Base-by-base conservation (phyloP, 208 protist genomes). In the Vickermania spadyakhi region DNA sequence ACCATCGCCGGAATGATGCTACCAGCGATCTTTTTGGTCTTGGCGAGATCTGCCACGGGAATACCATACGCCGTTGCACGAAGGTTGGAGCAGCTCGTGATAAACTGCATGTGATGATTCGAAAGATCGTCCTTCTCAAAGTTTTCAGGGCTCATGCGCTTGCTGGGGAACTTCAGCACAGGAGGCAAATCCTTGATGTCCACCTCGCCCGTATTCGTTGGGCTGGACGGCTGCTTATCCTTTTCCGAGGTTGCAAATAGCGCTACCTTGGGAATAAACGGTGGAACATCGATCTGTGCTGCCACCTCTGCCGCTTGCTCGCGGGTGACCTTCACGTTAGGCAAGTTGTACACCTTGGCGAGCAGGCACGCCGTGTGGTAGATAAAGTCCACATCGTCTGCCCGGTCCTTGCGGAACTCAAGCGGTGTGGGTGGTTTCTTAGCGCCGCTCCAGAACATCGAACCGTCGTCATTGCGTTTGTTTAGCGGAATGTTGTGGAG, bases 1-100 rank as follows among this genome's bases (percentile, higher is more conserved):
- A 99, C 97, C 81, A 99, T 99, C 5, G 99, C 99, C 22, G 99
- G 99, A 65, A 99, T 99, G 77, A 99, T 99, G 66, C 97, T 98
- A 26, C 97, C 97, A 2, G 97, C 94, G 64, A 98, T 94, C 25
- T 75, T 77, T 63, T 94, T 97, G 29, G 87, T 97, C 14, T 75
- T 61, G 41, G 77, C 55, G 1, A 84, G 62, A 62, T 95, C 86
- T 0, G 84, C 88, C 13, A 77, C 64, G 0, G 90, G 85, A 64
- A 99, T 99, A 28, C 59, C 58, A 59, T 98, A 99, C 28, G 91
- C 91, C 21, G 60, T 57, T 0, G 96, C 97, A n/a, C 97, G 77
- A 41, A 98, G 58, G 73, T 98, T 98, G 23, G 92, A 90, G 68
- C 70, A 82, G 45, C 76, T 73, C 3, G 80, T 93, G 36, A 99